Evolutionary conservation across 2,329 filamentous ascomycete genomes (phyloP).

Genomic region (Pleurostoma richardsiae): DNA sequence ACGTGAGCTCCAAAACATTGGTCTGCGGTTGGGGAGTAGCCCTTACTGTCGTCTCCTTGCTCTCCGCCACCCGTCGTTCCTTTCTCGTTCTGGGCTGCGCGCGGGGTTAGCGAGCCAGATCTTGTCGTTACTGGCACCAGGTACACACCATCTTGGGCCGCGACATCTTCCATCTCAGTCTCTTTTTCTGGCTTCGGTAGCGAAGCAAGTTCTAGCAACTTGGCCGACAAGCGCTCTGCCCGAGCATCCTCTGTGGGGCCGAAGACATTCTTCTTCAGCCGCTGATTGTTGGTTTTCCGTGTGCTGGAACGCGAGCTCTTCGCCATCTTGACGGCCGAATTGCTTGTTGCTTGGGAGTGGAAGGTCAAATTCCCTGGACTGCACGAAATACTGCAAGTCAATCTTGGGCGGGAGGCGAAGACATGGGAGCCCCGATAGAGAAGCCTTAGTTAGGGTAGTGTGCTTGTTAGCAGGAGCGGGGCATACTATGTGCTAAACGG

Average conservation of each 20-base stretch:
- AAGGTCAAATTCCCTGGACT: too few species aligned
- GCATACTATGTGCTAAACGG: too few species aligned
- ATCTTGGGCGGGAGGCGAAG: too few species aligned
- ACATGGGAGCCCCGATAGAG: too few species aligned
- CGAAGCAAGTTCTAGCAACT: conserved; percentile 73
- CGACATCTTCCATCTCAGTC: conserved; percentile 31
- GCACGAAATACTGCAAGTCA: too few species aligned
- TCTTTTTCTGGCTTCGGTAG: conserved; percentile 61
- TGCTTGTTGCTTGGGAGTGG: background rate
- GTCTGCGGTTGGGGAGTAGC: conserved; percentile 14
- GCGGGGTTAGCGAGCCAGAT: background rate
- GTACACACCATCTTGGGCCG: conserved; percentile 40
- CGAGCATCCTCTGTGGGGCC: conserved; percentile 76
- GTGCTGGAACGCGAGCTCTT: conserved; percentile 78
- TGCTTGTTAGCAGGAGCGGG: too few species aligned
- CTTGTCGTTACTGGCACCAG: background rate
- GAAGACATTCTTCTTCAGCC: conserved; percentile 76
- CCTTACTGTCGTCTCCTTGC: conserved; percentile 22
- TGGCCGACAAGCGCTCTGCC: conserved; percentile 77
- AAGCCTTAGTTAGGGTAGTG: too few species aligned
- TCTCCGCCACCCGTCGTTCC: conserved; percentile 18
- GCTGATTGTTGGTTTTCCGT: conserved; percentile 77
- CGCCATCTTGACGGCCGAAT: conserved; percentile 56
- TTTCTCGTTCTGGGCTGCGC: conserved; percentile 15
- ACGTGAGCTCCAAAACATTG: background rate